Base-by-base conservation (phyloP, 2,329 filamentous ascomycete genomes). In the Nannizziopsis barbatae region DNA sequence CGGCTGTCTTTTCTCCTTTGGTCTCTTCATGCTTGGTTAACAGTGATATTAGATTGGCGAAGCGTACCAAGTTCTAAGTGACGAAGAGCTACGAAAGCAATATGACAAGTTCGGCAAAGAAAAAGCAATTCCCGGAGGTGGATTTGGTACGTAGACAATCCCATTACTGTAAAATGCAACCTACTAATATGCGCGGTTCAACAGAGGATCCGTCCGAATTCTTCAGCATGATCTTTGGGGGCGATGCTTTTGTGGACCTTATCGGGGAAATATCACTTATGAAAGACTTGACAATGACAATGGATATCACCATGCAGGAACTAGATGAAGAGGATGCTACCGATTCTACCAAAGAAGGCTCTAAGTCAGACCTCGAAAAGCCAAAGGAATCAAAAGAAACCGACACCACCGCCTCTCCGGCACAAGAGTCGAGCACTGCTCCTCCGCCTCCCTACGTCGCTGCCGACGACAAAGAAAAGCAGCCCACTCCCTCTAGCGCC, bases 91-190 rank as follows among this genome's bases (percentile, higher is more conserved):
- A 54, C 83, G 92, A 60, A 86, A 84, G 60, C 83, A 86, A 62
- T 98, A 98, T 73, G 92, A 98, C 70, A 94, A 95, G 69, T 90
- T 82, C 74, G 92, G 92, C 65, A 96, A 96, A 70, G 92, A 98
- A 60, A 81, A 86, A 57, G 89, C 92, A 5, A 86, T 90, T 62
- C 92, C 92, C 0, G 80, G 82, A 59, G 85, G 87, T 60, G 92
- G 92, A 53, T 98, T 98, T 66, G 86, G 86, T 76, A 65, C 48
- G 71, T 55, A 14, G 47, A 18, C 15, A 5, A 12, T 2, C 6
- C 9, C 14, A 7, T 17, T 12, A 3, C 20, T 14, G 20, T 8
- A 9, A 8, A 31, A 36, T 15, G 2, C 11, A n/a, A 12, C 22
- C 30, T 50, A 30, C 27, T 47, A 33, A 41, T 22, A 18, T 27